A percentile compares a stretch with the other conserved stretches of the same genome.
Conservation (phyloP, 2,329 filamentous ascomycete genomes). For the Sclerotinia spermophila region DNA sequence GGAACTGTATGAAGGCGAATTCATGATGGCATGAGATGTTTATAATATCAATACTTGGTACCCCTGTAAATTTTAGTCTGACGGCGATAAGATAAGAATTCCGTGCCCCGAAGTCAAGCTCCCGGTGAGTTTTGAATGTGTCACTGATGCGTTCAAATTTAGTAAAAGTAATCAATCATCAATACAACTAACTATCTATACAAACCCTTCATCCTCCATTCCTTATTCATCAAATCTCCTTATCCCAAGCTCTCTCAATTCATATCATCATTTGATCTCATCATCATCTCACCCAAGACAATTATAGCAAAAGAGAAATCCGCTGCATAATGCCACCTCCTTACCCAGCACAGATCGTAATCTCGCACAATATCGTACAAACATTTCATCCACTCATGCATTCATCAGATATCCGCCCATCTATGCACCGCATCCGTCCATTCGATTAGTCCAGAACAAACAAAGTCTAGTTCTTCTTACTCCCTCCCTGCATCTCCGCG, state of each 20-base stretch:
- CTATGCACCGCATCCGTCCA: background rate
- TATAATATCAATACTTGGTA: background rate
- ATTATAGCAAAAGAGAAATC: background rate
- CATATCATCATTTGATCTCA: background rate
- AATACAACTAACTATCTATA: conserved; percentile 2
- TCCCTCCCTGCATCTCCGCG: conserved; percentile 29
- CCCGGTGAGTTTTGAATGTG: background rate
- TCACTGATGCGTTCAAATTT: too few relatives aligned
- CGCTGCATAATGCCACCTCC: background rate
- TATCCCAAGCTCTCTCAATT: background rate
- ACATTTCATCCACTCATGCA: background rate
- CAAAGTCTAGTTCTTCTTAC: conserved; percentile 13
- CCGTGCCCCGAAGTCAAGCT: background rate
- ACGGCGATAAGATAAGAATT: conserved; percentile 14
- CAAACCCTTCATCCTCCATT: background rate
- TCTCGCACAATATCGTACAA: conserved; percentile 7
- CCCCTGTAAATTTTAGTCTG: conserved; percentile 2
- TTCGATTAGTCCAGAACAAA: background rate
- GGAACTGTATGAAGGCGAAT: background rate
- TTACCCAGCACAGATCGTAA: background rate
- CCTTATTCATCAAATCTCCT: background rate
- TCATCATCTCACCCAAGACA: background rate
- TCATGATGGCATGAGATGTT: background rate
- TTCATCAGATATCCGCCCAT: background rate
- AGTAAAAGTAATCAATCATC: background rate